Evolutionary conservation across 441 rosid species (phyloP), one percentile per base, ranked within the genome.

Genomic region (Iberis amara): DNA sequence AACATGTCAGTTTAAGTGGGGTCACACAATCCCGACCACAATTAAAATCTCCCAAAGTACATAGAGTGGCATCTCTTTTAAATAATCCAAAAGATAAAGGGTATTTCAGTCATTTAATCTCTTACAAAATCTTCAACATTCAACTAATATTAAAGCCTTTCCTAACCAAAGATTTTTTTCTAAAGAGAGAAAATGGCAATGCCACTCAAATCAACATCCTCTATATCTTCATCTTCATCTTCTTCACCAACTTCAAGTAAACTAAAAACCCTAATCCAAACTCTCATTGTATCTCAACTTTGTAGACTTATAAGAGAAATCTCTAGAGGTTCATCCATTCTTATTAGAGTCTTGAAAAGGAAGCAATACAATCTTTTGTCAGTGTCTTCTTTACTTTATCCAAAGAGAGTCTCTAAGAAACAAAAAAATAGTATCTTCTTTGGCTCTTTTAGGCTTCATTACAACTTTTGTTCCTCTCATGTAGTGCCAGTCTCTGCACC

Each of bases 381-480:
- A 32, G 5, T 46, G 1, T 40, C 70, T 53, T 65, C 51, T 59
- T 27, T 47, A 2, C 36, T 68, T 24, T 63, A 50, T 62, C 69
- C 74, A 36, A 26, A 68, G n/a, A 76, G 73, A 57, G 58, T 47
- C 21, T 31, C 68, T 7, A 74, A 64, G 46, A 71, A 72, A 58
- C 69, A 69, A 39, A 74, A 50, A 48, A 78, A 75, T 39, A 56
- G 76, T 50, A 59, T 78, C 12, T 69, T 75, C 51, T 76, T 85
- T 10, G 96, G 98, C 4, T 91, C 96, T 2, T 85, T 81, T 50
- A 69, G 96, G 68, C 74, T 88, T 33, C 95, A 91, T 65, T 91
- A 87, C 59, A 91, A 91, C 73, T 91, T 95, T 89, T 79, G 94
- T 64, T 86, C 95, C 10, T 81, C 98, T 8, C 90, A 78, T 36